A percentile compares a stretch with the other conserved stretches of the same genome.
Conservation (phyloP, 1,284 basidiomycete species). For the Puccinia horiana region DNA sequence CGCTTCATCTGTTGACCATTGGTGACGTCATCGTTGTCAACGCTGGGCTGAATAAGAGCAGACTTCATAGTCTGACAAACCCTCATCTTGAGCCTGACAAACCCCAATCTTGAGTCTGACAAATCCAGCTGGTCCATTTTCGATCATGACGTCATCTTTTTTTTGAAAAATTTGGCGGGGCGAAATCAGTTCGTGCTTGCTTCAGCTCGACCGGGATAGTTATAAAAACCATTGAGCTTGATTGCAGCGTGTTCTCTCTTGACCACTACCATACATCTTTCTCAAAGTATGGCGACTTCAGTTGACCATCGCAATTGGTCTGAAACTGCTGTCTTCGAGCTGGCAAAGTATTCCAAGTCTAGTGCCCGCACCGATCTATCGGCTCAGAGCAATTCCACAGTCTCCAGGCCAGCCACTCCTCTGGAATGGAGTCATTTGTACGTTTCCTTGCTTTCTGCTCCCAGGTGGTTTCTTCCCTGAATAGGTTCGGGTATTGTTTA, state of each 20-base stretch:
- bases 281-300: neutral
- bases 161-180: too few relatives aligned
- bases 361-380: neutral
- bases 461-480: neutral
- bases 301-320: slow-evolving; percentile 20
- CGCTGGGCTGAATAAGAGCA: neutral
- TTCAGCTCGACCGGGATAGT: too few relatives aligned
- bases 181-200: too few relatives aligned
- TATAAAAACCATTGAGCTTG: too few relatives aligned
- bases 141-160: slow-evolving; percentile 5
- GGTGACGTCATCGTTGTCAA: neutral
- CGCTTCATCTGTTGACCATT: slow-evolving; percentile 1
- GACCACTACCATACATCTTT: neutral
- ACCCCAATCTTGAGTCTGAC: neutral
- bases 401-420: neutral
- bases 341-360: slow-evolving; percentile 14
- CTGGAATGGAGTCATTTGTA: slow-evolving; percentile 33
- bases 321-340: slow-evolving; percentile 10
- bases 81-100: neutral
- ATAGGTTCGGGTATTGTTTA: neutral
- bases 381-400: neutral
- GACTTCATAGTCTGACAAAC: too few relatives aligned
- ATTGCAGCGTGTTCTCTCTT: too few relatives aligned
- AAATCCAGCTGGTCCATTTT: neutral
- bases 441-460: neutral